phyloP scores from a whole-genome alignment of 208 protist species.

The Wallacemonas collosoma region DNA sequence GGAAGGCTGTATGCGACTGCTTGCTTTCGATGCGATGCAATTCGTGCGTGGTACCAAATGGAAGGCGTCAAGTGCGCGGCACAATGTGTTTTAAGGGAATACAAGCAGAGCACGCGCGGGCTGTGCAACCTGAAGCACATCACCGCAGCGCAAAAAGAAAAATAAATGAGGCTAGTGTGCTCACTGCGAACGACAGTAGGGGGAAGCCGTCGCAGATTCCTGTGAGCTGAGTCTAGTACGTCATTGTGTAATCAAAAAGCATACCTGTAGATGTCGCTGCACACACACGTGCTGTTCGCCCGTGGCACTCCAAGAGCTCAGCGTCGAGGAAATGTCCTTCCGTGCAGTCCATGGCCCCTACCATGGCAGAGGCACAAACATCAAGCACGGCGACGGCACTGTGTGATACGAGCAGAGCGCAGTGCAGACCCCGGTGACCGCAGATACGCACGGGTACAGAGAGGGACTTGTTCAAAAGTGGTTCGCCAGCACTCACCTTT shows the following conservation, averaged over 20 bases:
- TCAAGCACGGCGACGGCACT: constrained; percentile 37
- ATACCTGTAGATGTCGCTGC: constrained; percentile 36
- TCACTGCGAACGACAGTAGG: no score
- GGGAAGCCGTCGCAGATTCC: no score
- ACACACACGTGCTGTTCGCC: constrained; percentile 26
- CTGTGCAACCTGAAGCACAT: no score
- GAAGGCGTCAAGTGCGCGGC: no score
- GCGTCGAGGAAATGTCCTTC: constrained; percentile 49
- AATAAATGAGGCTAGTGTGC: no score
- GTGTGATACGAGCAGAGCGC: constrained; percentile 35
- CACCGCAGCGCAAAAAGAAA: no score
- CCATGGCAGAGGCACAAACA: constrained; percentile 22
- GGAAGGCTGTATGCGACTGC: no score
- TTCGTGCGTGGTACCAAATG: no score
- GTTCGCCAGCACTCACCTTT: neutral
- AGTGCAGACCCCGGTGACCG: neutral
- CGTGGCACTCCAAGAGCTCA: constrained; percentile 17
- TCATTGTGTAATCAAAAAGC: constrained; percentile 42
- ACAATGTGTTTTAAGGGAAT: no score
- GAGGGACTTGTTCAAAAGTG: constrained; percentile 1
- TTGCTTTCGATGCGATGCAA: no score
- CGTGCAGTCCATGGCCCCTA: constrained; percentile 31
- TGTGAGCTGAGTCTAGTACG: constrained; percentile 9
- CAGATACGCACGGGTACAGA: neutral
- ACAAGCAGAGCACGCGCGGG: no score